Evolutionary conservation across 2,329 filamentous ascomycete genomes (phyloP).

Genomic region (Cladosporium sp.): DNA sequence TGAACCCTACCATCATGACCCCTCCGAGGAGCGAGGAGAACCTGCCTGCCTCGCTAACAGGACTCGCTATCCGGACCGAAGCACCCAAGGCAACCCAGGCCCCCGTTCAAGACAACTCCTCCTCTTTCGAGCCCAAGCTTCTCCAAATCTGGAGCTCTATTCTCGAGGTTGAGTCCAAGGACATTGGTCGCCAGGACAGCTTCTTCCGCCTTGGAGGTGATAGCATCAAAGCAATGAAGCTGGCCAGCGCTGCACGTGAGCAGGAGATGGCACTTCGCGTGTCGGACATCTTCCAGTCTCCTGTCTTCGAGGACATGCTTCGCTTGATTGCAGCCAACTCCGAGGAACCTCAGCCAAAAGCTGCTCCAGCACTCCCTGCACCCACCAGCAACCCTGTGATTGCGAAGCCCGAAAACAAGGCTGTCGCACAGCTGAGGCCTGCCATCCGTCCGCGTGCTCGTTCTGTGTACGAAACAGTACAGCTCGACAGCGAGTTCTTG

Average conservation of each 20-base stretch:
- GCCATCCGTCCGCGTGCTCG: slow-evolving; percentile 1
- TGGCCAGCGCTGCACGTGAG: slow-evolving; percentile 37
- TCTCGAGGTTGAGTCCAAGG: neutral
- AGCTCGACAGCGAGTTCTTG: slow-evolving; percentile 9
- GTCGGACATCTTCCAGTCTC: slow-evolving; percentile 37
- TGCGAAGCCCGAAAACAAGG: neutral
- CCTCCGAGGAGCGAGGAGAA: slow-evolving; percentile 10
- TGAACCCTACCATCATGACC: slow-evolving; percentile 1
- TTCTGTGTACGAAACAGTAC: slow-evolving; percentile 6
- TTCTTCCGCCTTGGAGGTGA: slow-evolving; percentile 45
- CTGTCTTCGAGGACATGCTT: slow-evolving; percentile 15
- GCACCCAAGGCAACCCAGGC: neutral
- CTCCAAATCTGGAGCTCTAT: slow-evolving; percentile 13
- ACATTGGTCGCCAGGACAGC: slow-evolving; percentile 28
- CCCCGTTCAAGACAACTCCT: neutral
- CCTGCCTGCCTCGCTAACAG: neutral
- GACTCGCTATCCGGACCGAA: neutral
- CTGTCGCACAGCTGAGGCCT: neutral
- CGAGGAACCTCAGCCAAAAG: neutral
- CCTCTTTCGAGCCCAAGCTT: slow-evolving; percentile 4
- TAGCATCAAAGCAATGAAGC: slow-evolving; percentile 41
- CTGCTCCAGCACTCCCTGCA: neutral
- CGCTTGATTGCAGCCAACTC: slow-evolving; percentile 3
- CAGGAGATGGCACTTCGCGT: slow-evolving; percentile 37
- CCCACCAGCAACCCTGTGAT: neutral